A percentile compares a stretch with the other conserved stretches of the same genome.
Evolutionary conservation across 2,329 filamentous ascomycete species (phyloP).

Genomic region (Fusarium sp.): DNA sequence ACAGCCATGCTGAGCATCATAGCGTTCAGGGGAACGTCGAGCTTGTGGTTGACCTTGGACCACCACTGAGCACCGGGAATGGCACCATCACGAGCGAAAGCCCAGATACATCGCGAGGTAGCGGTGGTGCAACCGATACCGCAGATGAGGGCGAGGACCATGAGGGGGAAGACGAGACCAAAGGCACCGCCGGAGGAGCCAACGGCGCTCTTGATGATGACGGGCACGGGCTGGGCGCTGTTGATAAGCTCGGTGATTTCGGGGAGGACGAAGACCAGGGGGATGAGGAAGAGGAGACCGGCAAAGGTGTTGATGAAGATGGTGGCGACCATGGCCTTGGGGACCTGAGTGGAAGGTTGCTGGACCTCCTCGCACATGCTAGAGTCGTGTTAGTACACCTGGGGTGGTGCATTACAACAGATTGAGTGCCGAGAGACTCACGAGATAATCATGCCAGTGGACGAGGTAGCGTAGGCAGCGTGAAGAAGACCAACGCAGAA

Average conservation of each 20-base stretch:
- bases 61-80: conserved; percentile 72
- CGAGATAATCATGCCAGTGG: conserved; percentile 84
- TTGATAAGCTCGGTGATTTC: conserved; percentile 65
- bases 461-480: conserved; percentile 78
- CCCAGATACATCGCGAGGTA: conserved; percentile 74
- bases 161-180: conserved; percentile 70
- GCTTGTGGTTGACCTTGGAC: conserved; percentile 68
- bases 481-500: conserved; percentile 79
- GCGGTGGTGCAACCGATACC: conserved; percentile 77
- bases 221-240: conserved; percentile 71
- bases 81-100: conserved; percentile 76
- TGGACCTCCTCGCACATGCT: conserved; percentile 81
- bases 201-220: conserved; percentile 71
- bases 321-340: conserved; percentile 77
- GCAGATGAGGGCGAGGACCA: conserved; percentile 74
- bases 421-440: conserved; percentile 53
- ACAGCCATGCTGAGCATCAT: conserved; percentile 78
- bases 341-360: conserved; percentile 73
- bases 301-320: conserved; percentile 73
- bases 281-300: conserved; percentile 75
- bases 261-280: conserved; percentile 75
- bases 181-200: conserved; percentile 71
- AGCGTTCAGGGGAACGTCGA: conserved; percentile 75
- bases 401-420: conserved; percentile 3
- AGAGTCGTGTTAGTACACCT: not conserved